Percentiles rank a stretch among this genome's conserved stretches.
These are phyloP conservation scores for Penicillium goetzii DNA, from an alignment of 495 filamentous ascomycete species.

Conservation along the genomic window DNA sequence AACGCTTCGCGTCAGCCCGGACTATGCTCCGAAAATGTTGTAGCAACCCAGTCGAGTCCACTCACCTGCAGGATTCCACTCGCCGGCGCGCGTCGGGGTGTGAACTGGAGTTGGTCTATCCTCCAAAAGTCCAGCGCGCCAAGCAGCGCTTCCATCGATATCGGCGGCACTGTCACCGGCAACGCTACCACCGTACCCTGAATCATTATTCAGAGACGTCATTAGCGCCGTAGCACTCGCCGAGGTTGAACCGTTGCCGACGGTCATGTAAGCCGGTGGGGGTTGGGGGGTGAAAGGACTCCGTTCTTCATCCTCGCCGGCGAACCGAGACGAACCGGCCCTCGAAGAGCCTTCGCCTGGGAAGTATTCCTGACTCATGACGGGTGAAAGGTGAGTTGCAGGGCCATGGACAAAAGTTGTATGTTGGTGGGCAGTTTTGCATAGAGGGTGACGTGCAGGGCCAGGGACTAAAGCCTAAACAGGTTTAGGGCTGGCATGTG, in stretches of 20 bases:
- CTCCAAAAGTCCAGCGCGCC: slow-evolving; percentile 65
- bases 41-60: slow-evolving; percentile 9
- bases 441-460: slow-evolving; percentile 27
- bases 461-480: slow-evolving; percentile 14
- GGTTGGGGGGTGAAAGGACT: slow-evolving; percentile 40
- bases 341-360: slow-evolving; percentile 50
- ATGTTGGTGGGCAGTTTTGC: slow-evolving; percentile 29
- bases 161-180: slow-evolving; percentile 53
- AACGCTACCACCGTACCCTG: slow-evolving; percentile 85
- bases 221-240: slow-evolving; percentile 71
- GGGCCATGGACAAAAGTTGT: slow-evolving; percentile 28
- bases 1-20: slow-evolving; percentile 2
- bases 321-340: slow-evolving; percentile 42
- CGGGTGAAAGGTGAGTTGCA: slow-evolving; percentile 23
- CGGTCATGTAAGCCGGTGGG: slow-evolving; percentile 79
- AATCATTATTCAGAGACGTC: slow-evolving; percentile 77
- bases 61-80: slow-evolving; percentile 51
- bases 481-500: slow-evolving; percentile 36
- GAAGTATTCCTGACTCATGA: slow-evolving; percentile 78
- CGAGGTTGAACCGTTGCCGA: slow-evolving; percentile 80
- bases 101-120: slow-evolving; percentile 67
- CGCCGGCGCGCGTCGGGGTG: slow-evolving; percentile 55
- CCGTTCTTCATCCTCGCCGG: slow-evolving; percentile 35
- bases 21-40: too few species aligned
- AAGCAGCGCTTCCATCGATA: slow-evolving; percentile 47